A percentile compares a stretch with the other conserved stretches of the same genome.
Conservation (phyloP, 2,329 filamentous ascomycete genomes). For the Biscogniauxia mediterranea region DNA sequence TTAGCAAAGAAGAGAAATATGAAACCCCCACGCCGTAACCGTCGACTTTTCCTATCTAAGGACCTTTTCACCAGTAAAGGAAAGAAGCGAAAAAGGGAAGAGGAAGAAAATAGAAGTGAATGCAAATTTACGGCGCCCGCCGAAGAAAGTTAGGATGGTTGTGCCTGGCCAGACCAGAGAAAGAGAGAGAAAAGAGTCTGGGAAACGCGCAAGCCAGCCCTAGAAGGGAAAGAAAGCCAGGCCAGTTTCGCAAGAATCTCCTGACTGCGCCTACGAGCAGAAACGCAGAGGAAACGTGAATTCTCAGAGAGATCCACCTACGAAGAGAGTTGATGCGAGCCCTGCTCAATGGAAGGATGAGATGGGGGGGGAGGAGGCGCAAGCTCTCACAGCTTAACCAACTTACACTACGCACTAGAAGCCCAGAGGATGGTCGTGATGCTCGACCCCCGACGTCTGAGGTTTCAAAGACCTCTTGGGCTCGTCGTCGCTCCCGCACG, state of each 20-base stretch:
- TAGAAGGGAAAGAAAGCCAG: not conserved
- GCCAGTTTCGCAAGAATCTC: not conserved
- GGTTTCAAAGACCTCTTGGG: conserved; percentile 23
- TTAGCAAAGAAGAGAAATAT: conserved; percentile 8
- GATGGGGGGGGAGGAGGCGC: conserved; percentile 3
- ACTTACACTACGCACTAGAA: not conserved
- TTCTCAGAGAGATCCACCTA: conserved; percentile 16
- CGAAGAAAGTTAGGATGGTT: not conserved
- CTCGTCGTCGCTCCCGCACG: conserved; percentile 7
- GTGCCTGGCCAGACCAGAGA: not conserved
- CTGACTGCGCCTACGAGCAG: conserved; percentile 8
- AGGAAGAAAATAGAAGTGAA: not conserved
- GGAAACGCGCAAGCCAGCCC: not conserved
- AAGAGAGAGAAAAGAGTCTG: not conserved
- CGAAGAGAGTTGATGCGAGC: conserved; percentile 4
- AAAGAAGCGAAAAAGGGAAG: conserved; percentile 11
- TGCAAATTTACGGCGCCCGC: not conserved
- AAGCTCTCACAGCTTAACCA: conserved; percentile 7
- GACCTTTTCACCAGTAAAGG: conserved; percentile 5
- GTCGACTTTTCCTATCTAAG: conserved; percentile 5
- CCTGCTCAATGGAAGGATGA: not conserved
- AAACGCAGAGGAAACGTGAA: conserved; percentile 26
- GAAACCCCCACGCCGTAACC: conserved; percentile 5
- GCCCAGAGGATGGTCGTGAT: conserved; percentile 11
- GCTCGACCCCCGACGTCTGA: conserved; percentile 24